Conservation (phyloP, 345 rosid species). For the Erysimum cheiranthoides region DNA sequence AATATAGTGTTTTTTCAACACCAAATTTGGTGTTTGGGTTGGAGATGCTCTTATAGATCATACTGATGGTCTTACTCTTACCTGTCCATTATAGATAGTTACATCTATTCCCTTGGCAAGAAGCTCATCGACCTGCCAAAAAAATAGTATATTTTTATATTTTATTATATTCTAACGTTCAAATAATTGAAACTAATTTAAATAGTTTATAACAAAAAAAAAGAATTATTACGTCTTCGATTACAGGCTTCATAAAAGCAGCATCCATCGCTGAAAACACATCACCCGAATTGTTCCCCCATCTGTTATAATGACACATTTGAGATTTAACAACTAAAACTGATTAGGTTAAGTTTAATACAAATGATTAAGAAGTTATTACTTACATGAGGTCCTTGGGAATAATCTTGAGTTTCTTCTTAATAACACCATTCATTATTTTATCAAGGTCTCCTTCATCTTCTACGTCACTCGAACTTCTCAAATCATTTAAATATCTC, state of each 20-base stretch:
- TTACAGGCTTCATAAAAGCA: conserved; percentile 87
- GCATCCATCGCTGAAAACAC: conserved; percentile 61
- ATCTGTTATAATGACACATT: conserved; percentile 49
- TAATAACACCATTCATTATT: conserved; percentile 76
- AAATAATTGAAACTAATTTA: neutral
- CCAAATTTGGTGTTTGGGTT: no score
- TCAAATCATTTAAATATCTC: conserved; percentile 55
- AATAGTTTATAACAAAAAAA: neutral
- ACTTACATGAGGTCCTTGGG: conserved; percentile 66
- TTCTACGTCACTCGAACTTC: conserved; percentile 41
- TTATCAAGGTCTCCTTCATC: conserved; percentile 48
- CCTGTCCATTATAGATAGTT: conserved; percentile 90
- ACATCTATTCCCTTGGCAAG: conserved; percentile 77
- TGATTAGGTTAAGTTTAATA: neutral
- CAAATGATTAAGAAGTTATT: neutral
- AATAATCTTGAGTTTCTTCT: conserved; percentile 75
- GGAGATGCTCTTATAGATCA: neutral
- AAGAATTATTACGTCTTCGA: conserved; percentile 58
- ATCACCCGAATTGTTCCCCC: conserved; percentile 69
- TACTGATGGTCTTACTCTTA: conserved; percentile 57
- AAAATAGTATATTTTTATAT: neutral
- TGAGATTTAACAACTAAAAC: conserved; percentile 10
- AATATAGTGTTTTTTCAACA: no score
- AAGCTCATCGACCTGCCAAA: conserved; percentile 72
- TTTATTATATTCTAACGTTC: conserved; percentile 10